Conservation (phyloP, 148 eudicot species). For the Silene conica region DNA sequence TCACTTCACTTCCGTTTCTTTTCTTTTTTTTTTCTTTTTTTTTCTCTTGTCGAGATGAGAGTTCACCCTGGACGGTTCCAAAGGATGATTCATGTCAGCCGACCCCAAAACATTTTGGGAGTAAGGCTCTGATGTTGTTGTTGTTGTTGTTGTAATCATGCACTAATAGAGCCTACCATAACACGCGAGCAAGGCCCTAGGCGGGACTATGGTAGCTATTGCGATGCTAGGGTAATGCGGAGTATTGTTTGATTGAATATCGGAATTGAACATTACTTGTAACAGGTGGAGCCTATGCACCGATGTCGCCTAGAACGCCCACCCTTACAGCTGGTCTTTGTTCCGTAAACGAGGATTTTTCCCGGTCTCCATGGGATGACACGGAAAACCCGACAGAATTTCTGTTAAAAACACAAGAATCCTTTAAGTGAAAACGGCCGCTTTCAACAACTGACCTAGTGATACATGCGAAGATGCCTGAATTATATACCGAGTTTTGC, state of each 20-base stretch:
- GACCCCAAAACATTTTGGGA: too few species aligned
- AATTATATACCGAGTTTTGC: not conserved
- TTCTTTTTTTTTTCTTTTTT: too few species aligned
- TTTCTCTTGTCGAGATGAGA: too few species aligned
- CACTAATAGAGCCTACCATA: too few species aligned
- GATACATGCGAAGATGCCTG: not conserved
- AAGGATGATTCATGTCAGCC: too few species aligned
- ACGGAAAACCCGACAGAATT: slow-evolving; percentile 27
- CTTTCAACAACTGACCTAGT: too few species aligned
- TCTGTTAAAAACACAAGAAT: slow-evolving; percentile 29
- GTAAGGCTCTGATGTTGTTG: too few species aligned
- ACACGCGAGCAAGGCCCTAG: too few species aligned
- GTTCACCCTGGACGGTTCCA: too few species aligned
- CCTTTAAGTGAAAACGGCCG: slow-evolving; percentile 3
- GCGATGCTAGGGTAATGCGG: not conserved
- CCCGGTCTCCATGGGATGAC: slow-evolving; percentile 36
- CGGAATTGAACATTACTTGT: not conserved
- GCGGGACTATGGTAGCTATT: not conserved
- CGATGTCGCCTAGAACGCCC: slow-evolving; percentile 51
- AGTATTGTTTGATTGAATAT: not conserved
- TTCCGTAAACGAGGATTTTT: slow-evolving; percentile 30
- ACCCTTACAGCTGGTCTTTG: slow-evolving; percentile 44
- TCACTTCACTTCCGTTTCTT: too few species aligned
- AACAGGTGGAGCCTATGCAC: slow-evolving; percentile 39
- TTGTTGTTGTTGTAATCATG: too few species aligned